Conservation (phyloP, 208 protist genomes). For the Crithidia acanthocephali region DNA sequence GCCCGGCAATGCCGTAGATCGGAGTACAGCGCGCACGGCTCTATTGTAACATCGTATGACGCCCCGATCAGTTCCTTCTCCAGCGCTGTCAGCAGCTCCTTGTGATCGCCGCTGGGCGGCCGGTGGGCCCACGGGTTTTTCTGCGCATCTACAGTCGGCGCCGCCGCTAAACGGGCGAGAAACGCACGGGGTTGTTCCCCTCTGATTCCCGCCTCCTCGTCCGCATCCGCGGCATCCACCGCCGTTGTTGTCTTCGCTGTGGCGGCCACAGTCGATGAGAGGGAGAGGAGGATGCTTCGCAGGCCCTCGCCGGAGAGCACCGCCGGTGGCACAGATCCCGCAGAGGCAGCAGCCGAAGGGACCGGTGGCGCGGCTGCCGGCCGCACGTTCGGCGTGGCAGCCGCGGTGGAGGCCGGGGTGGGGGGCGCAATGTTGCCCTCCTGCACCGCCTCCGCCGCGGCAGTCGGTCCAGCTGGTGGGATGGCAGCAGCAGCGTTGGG, state of each 20-base stretch:
- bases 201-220: neutral
- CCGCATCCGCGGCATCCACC: neutral
- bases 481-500: no score
- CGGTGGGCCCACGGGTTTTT: neutral
- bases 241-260: neutral
- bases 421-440: neutral
- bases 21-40: neutral
- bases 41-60: neutral
- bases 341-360: neutral
- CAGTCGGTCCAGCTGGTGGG: no score
- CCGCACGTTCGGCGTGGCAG: neutral
- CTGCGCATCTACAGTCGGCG: neutral
- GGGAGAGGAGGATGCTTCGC: conserved; percentile 14
- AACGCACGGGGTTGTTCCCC: neutral
- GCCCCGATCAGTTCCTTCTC: neutral
- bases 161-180: neutral
- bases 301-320: conserved; percentile 25
- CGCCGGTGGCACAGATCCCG: neutral
- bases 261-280: conserved; percentile 5
- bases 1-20: neutral
- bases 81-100: neutral
- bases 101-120: neutral
- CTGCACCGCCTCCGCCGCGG: neutral
- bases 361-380: neutral
- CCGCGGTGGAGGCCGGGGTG: conserved; percentile 4